Evolutionary conservation across 371 early-diverging fungal genomes (phyloP).

Genomic region (Funneliformis caledonium): DNA sequence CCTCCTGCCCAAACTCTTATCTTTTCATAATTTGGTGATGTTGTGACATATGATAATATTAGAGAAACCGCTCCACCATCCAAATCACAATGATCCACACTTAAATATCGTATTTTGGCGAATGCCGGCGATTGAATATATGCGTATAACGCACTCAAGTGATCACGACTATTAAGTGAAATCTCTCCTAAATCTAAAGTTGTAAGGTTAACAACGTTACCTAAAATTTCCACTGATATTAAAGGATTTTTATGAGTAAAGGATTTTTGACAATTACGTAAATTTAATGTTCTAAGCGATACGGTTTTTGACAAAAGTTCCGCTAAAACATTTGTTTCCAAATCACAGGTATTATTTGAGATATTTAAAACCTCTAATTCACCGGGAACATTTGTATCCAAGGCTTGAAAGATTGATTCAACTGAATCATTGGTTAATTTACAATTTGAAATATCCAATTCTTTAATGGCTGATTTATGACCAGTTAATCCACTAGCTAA

Average conservation of each 20-base stretch:
- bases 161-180: background rate
- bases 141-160: background rate
- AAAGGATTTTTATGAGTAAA: background rate
- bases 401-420: background rate
- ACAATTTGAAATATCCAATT: conserved; percentile 28
- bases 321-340: conserved; percentile 1
- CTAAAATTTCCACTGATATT: conserved; percentile 1
- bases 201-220: conserved; percentile 1
- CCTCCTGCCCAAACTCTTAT: conserved; percentile 34
- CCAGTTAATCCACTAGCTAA: conserved; percentile 21
- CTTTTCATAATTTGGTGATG: conserved; percentile 25
- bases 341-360: conserved; percentile 18
- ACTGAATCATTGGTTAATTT: background rate
- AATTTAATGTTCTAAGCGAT: conserved; percentile 13
- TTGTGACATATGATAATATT: conserved; percentile 24
- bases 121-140: conserved; percentile 29
- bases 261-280: conserved; percentile 11
- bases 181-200: conserved; percentile 35
- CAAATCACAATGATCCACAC: conserved; percentile 28
- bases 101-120: conserved; percentile 16
- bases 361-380: conserved; percentile 13
- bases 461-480: conserved; percentile 13
- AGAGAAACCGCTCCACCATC: background rate
- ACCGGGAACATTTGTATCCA: background rate
- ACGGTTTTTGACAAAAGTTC: conserved; percentile 17